These are phyloP conservation scores for Anthracocystis panici-leucophaei DNA, from an alignment of 1,284 basidiomycete genomes.

Conservation along the genomic window DNA sequence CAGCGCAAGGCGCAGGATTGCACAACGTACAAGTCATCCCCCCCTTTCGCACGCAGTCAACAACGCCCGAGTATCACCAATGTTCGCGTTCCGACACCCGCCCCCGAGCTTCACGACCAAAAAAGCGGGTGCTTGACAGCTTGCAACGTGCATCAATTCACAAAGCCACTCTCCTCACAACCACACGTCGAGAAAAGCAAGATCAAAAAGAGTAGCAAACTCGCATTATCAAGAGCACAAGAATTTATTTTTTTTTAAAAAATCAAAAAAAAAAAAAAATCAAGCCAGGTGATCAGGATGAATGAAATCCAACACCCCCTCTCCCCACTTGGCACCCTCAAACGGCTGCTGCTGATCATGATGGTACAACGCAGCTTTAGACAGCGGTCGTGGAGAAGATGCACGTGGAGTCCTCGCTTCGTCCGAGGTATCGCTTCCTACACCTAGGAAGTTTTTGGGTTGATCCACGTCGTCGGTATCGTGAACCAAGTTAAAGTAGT, in stretches of 20 bases:
- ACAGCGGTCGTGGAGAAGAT: slow-evolving; percentile 31
- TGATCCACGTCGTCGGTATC: slow-evolving; percentile 29
- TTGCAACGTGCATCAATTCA: too few relatives aligned
- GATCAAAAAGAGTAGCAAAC: slow-evolving; percentile 2
- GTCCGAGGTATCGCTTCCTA: slow-evolving; percentile 41
- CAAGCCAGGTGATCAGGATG: slow-evolving; percentile 47
- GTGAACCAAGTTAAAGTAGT: slow-evolving; percentile 45
- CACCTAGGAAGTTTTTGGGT: slow-evolving; percentile 1
- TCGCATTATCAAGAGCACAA: slow-evolving; percentile 4
- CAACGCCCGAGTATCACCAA: too few relatives aligned
- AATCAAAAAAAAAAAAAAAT: not conserved
- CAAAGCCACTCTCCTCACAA: too few relatives aligned
- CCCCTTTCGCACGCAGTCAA: too few relatives aligned
- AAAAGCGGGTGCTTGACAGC: too few relatives aligned
- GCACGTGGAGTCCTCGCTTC: slow-evolving; percentile 49
- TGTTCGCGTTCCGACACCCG: too few relatives aligned
- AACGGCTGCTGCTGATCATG: slow-evolving; percentile 16
- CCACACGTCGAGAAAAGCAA: not conserved
- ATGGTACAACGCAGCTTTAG: slow-evolving; percentile 15
- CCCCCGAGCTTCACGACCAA: too few relatives aligned
- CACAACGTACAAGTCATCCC: too few relatives aligned
- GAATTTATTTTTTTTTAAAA: too few relatives aligned
- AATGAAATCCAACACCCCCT: slow-evolving; percentile 35
- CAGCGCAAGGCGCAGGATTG: too few relatives aligned
- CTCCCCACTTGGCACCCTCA: slow-evolving; percentile 16